Evolutionary conservation across 2,329 filamentous ascomycete species (phyloP).

Genomic region (Cladorrhinum sp.): DNA sequence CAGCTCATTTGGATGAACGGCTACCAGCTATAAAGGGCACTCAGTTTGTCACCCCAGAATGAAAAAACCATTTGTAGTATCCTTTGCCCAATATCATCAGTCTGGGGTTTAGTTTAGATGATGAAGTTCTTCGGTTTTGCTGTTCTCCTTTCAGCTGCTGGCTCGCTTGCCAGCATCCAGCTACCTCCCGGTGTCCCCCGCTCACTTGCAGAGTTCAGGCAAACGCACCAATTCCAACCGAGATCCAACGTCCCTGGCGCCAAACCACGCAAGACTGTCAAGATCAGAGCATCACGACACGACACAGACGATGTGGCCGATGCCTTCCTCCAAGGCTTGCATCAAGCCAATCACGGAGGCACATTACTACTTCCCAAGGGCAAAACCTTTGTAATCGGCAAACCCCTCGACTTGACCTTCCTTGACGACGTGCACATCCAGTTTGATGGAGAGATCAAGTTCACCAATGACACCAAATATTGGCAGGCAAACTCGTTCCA

Average conservation of each 20-base stretch:
- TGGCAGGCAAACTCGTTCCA: constrained; percentile 42
- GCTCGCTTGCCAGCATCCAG: constrained; percentile 25
- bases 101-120: background rate
- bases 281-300: constrained; percentile 50
- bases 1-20: background rate
- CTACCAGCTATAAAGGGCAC: too few relatives aligned
- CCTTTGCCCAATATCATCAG: background rate
- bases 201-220: constrained; percentile 37
- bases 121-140: constrained; percentile 25
- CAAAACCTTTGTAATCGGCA: constrained; percentile 56
- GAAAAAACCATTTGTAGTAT: background rate
- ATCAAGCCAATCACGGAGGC: constrained; percentile 57
- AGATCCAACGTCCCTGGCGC: constrained; percentile 15
- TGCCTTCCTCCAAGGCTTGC: constrained; percentile 53
- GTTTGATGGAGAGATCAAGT: constrained; percentile 54
- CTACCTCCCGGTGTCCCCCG: constrained; percentile 35
- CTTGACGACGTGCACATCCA: constrained; percentile 56
- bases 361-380: constrained; percentile 52
- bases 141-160: constrained; percentile 28
- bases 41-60: too few relatives aligned
- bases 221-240: constrained; percentile 37
- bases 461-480: constrained; percentile 43
- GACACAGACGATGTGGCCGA: constrained; percentile 55
- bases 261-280: constrained; percentile 36
- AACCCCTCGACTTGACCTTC: constrained; percentile 57